Evolutionary conservation across 2,329 filamentous ascomycete genomes (phyloP), one percentile per base, ranked within the genome.

Genomic region (Xylaria sp.): DNA sequence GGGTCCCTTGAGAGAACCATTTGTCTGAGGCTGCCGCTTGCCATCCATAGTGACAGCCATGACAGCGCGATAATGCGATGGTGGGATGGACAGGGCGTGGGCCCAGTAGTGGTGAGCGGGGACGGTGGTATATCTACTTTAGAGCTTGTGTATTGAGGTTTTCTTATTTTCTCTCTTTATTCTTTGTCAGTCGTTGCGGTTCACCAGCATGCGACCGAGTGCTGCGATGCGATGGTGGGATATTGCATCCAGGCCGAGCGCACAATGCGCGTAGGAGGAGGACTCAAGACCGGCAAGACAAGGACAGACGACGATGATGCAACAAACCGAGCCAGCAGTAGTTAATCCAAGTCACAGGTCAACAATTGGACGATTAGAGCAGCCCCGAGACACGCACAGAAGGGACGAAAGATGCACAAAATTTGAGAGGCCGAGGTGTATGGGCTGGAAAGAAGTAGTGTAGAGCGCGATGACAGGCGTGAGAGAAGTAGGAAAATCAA

Each of bases 1-100:
- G 58, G 44, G 66, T 32, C 68, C 71, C 63, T 66, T 82, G 32
- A 53, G 71, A 60, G 80, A 78, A 73, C 83, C 82, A 74, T 83
- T 85, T 68, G 78, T 77, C 51, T 68, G 68, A 8, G 69, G 42
- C 44, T 73, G 74, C 12, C 62, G 63, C 58, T 71, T 75, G 50
- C 67, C 71, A 69, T 75, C 69, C 57, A 65, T 70, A 37, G 65
- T 60, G 71, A 67, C 68, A 37, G 51, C 62, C 55, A 65, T 60
- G 25, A 13, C 32, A 25, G 65, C 25, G 13, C 29, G n/a, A 47
- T 18, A 37, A 25, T 51, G 21, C 18, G 35, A 13, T 25, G 27
- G n/a, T 64, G 54, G 59, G 47, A 42, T 59, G 13, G 57, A 64
- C 60, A 40, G 51, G 42, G 44, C 42, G 58, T 44, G 54, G 51